Percentiles rank a stretch among this genome's conserved stretches.
phyloP scores from a whole-genome alignment of 2,329 filamentous ascomycete species.

The Aspergillus tamarii region DNA sequence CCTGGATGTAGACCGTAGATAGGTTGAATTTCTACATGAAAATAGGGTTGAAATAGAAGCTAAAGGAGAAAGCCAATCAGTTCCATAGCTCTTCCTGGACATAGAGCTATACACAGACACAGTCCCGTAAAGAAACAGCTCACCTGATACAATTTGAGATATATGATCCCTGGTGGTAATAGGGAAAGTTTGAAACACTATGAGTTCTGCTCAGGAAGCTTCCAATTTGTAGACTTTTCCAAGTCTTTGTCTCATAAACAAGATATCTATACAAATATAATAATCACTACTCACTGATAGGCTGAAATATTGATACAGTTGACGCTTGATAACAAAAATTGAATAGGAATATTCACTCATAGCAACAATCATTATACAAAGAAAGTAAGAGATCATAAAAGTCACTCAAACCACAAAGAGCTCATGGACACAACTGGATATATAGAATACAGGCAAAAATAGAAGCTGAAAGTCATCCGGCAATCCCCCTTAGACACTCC shows the following conservation, averaged over 20 bases:
- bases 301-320: background rate
- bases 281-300: background rate
- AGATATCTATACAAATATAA: background rate
- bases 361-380: background rate
- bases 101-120: background rate
- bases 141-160: background rate
- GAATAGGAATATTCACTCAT: background rate
- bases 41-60: background rate
- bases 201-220: background rate
- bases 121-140: background rate
- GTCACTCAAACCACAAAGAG: background rate
- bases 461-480: background rate
- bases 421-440: conserved; percentile 5
- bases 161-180: background rate
- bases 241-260: background rate
- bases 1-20: background rate
- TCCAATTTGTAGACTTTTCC: background rate
- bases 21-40: background rate
- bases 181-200: background rate
- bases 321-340: background rate
- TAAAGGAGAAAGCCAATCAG: background rate
- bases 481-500: background rate
- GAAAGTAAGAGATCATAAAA: background rate
- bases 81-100: too few relatives aligned
- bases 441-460: conserved; percentile 5